Conservation (phyloP, 208 protist species). For the Crithidia bombi region DNA sequence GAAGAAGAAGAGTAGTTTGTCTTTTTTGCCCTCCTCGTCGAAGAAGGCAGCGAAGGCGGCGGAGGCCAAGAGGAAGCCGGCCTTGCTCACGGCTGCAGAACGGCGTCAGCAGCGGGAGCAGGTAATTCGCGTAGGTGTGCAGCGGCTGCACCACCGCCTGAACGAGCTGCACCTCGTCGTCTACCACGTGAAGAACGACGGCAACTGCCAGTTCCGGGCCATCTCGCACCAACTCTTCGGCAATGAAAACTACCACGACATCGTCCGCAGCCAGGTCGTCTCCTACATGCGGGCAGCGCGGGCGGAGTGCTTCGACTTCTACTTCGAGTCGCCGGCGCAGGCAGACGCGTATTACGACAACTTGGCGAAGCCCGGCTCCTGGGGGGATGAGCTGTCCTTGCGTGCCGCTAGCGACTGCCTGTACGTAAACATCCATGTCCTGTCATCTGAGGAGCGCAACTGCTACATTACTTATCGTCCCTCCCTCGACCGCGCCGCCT, state of each 20-base stretch:
- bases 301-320: constrained; percentile 73
- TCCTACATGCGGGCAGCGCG: constrained; percentile 83
- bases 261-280: constrained; percentile 76
- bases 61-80: constrained; percentile 14
- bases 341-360: constrained; percentile 74
- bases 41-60: constrained; percentile 28
- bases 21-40: constrained; percentile 6
- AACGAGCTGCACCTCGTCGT: constrained; percentile 60
- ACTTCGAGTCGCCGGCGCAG: constrained; percentile 65
- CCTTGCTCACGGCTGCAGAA: constrained; percentile 10
- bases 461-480: constrained; percentile 87
- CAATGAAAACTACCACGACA: constrained; percentile 82
- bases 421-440: constrained; percentile 83
- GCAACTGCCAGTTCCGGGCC: constrained; percentile 91
- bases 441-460: constrained; percentile 80
- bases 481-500: constrained; percentile 43
- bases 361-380: constrained; percentile 59
- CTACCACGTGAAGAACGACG: constrained; percentile 76
- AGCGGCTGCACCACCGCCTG: constrained; percentile 63
- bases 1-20: constrained; percentile 14
- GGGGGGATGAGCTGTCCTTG: constrained; percentile 90
- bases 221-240: constrained; percentile 88
- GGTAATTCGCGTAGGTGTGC: constrained; percentile 61
- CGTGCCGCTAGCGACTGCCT: constrained; percentile 85
- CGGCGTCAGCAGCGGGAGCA: constrained; percentile 50